Evolutionary conservation across 75 land plant genomes (phyloP).

Genomic region (Selaginella moellendorffii): DNA sequence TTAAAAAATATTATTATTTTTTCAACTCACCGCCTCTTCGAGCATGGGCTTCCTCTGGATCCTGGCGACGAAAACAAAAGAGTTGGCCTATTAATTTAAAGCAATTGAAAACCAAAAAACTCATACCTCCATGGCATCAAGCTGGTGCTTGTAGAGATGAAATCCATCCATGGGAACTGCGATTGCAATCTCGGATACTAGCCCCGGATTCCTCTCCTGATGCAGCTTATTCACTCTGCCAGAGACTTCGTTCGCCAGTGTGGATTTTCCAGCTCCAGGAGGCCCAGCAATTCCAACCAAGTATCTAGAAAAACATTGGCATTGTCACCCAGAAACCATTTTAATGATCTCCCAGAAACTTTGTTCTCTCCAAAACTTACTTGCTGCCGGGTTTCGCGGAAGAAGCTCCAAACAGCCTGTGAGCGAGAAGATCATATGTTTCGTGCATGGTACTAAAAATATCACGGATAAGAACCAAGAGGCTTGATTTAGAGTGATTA

Average conservation of each 20-base stretch:
- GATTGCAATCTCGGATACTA: constrained; percentile 41
- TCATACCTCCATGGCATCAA: constrained; percentile 87
- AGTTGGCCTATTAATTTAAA: neutral
- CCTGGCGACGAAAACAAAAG: constrained; percentile 24
- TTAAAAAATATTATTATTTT: neutral
- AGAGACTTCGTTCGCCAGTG: constrained; percentile 69
- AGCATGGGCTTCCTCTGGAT: constrained; percentile 97
- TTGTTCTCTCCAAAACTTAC: neutral
- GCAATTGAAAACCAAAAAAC: neutral
- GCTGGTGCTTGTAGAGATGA: constrained; percentile 80
- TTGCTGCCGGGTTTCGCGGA: neutral
- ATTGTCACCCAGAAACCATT: neutral
- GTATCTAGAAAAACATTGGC: constrained; percentile 27
- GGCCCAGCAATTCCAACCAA: constrained; percentile 89
- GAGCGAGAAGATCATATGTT: neutral
- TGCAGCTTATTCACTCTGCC: constrained; percentile 40
- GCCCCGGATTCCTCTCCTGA: constrained; percentile 14
- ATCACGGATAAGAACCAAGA: neutral
- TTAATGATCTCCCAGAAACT: neutral
- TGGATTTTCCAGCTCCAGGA: constrained; percentile 95
- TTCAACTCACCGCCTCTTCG: constrained; percentile 87
- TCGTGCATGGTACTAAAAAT: neutral
- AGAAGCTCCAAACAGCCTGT: neutral
- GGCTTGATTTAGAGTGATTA: neutral
- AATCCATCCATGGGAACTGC: constrained; percentile 98